Evolutionary conservation across 2,329 filamentous ascomycete genomes (phyloP).

Genomic region (Aspergillus sp.): DNA sequence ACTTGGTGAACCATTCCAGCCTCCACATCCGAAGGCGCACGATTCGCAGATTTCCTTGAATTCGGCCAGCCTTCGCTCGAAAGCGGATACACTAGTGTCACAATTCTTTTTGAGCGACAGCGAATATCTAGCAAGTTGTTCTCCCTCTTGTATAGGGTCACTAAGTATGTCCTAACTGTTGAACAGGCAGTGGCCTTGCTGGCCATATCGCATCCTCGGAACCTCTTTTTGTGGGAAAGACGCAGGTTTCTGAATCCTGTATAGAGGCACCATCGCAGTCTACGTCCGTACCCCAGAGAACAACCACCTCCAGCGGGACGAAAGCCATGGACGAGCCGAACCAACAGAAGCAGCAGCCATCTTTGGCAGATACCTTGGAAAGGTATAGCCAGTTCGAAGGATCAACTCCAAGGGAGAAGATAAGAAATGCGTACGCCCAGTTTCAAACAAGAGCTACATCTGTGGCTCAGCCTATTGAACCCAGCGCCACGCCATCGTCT

Average conservation of each 20-base stretch:
- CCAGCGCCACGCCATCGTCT: slow-evolving; percentile 43
- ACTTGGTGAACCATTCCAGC: not conserved
- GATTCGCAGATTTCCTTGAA: slow-evolving; percentile 1
- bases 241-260: not conserved
- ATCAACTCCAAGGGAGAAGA: slow-evolving; percentile 30
- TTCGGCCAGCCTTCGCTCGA: not conserved
- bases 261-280: not conserved
- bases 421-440: slow-evolving; percentile 29
- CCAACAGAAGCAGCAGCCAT: slow-evolving; percentile 12
- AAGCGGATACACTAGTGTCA: not conserved
- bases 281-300: not conserved
- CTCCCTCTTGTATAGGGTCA: slow-evolving; percentile 5
- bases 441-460: slow-evolving; percentile 23
- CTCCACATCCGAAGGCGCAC: not conserved
- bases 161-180: not conserved
- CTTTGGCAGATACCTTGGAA: slow-evolving; percentile 22
- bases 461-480: slow-evolving; percentile 18
- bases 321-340: slow-evolving; percentile 21
- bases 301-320: not conserved
- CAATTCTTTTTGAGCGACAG: not conserved
- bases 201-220: too few species aligned
- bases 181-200: too few species aligned
- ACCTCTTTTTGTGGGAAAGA: too few species aligned
- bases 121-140: not conserved
- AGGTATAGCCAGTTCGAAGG: slow-evolving; percentile 29